Evolutionary conservation across 768 basidiomycete genomes (phyloP).

Genomic region (Russula emetica): DNA sequence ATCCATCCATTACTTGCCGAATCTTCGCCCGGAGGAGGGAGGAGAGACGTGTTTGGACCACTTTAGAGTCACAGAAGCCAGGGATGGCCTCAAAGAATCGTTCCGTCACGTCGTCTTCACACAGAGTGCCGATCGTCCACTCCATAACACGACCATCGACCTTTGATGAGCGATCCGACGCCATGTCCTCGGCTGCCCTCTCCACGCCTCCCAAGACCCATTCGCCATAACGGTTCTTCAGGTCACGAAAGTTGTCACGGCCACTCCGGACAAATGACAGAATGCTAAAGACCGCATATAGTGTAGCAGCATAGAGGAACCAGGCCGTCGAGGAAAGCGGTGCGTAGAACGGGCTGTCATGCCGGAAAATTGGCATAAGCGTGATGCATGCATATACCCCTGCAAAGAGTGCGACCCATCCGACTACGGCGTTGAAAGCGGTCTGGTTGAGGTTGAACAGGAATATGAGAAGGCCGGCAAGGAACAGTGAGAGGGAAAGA

Average conservation of each 20-base stretch:
- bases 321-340: conserved; percentile 5
- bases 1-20: background rate
- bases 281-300: background rate
- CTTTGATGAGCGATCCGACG: background rate
- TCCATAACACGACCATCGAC: conserved; percentile 1
- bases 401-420: background rate
- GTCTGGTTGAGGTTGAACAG: conserved; percentile 1
- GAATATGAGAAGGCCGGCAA: conserved; percentile 7
- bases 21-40: background rate
- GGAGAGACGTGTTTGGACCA: background rate
- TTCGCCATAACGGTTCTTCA: background rate
- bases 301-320: background rate
- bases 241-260: background rate
- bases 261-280: background rate
- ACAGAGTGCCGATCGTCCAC: background rate
- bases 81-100: conserved; percentile 6
- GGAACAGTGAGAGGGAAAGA: background rate
- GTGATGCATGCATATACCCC: conserved; percentile 3
- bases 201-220: background rate
- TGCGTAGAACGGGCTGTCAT: conserved; percentile 2
- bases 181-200: conserved; percentile 2
- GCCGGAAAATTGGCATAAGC: conserved; percentile 4
- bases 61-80: background rate
- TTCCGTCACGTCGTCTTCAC: conserved; percentile 1
- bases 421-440: background rate